phyloP scores from a whole-genome alignment of 2,329 filamentous ascomycete species.

The Stagonosporopsis cucurbitacearum region DNA sequence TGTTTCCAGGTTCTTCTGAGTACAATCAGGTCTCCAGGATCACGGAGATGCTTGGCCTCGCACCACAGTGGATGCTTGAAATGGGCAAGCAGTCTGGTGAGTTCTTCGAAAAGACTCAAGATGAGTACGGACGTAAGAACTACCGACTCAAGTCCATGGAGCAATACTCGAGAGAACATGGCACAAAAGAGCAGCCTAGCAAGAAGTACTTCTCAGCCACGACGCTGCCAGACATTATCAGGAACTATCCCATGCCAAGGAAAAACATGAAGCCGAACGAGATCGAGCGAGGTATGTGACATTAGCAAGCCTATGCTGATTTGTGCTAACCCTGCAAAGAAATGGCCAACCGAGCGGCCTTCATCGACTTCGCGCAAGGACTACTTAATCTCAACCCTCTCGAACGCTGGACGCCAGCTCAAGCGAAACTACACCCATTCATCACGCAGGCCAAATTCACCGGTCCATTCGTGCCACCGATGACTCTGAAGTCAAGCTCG shows the following conservation, averaged over 20 bases:
- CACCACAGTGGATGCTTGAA: constrained; percentile 98
- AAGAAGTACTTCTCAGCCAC: constrained; percentile 99
- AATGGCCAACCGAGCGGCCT: constrained; percentile 97
- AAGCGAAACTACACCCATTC: constrained; percentile 96
- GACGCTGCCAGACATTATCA: constrained; percentile 94
- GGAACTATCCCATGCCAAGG: constrained; percentile 95
- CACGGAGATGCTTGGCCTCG: constrained; percentile 96
- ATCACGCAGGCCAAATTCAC: constrained; percentile 99
- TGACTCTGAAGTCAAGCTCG: constrained; percentile 90
- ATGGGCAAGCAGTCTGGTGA: constrained; percentile 98
- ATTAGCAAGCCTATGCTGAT: background rate
- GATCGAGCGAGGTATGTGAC: constrained; percentile 82
- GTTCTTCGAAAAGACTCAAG: constrained; percentile 91
- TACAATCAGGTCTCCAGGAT: constrained; percentile 98
- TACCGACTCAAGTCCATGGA: constrained; percentile 97
- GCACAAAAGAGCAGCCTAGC: constrained; percentile 97
- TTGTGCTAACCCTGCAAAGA: constrained; percentile 62
- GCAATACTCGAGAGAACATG: constrained; percentile 93
- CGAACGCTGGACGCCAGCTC: constrained; percentile 96
- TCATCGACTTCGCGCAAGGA: constrained; percentile 97
- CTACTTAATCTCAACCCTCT: constrained; percentile 93
- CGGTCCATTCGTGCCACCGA: constrained; percentile 92
- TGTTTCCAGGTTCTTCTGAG: constrained; percentile 97
- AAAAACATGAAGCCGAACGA: constrained; percentile 99
- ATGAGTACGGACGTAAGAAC: constrained; percentile 89